Conservation (phyloP, 768 basidiomycete species). For the Amanita inopinata region DNA sequence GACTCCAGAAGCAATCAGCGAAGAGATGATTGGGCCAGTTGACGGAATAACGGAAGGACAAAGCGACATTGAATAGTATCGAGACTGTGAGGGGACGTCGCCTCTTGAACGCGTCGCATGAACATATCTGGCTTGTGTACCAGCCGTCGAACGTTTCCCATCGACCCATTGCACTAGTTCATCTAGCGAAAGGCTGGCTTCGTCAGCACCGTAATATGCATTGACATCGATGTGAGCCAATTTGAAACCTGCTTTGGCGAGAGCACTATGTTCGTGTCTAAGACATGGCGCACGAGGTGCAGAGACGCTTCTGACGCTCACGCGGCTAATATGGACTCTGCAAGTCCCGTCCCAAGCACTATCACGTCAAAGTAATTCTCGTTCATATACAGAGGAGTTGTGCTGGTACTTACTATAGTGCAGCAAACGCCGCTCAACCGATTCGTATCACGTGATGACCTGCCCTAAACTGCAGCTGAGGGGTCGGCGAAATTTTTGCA, state of each 20-base stretch:
- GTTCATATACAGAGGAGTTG: slow-evolving; percentile 22
- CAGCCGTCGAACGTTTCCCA: slow-evolving; percentile 15
- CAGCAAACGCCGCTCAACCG: slow-evolving; percentile 9
- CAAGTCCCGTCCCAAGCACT: slow-evolving; percentile 70
- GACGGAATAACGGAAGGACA: slow-evolving; percentile 76
- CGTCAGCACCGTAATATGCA: slow-evolving; percentile 73
- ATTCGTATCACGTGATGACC: slow-evolving; percentile 19
- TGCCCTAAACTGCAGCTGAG: slow-evolving; percentile 24
- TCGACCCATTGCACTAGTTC: slow-evolving; percentile 72
- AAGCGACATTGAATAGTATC: slow-evolving; percentile 83
- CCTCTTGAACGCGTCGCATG: slow-evolving; percentile 33
- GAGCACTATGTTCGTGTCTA: slow-evolving; percentile 42
- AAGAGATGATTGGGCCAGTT: slow-evolving; percentile 66
- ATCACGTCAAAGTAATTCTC: slow-evolving; percentile 52
- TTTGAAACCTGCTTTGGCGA: slow-evolving; percentile 81
- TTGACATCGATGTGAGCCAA: slow-evolving; percentile 85
- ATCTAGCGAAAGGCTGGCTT: slow-evolving; percentile 74
- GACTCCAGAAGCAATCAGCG: slow-evolving; percentile 75
- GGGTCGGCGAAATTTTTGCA: slow-evolving; percentile 11
- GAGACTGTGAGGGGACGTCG: slow-evolving; percentile 41
- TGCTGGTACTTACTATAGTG: not conserved
- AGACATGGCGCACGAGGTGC: slow-evolving; percentile 10
- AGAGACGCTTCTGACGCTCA: slow-evolving; percentile 34
- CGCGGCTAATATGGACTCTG: slow-evolving; percentile 85
- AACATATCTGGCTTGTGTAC: slow-evolving; percentile 20